Percentiles rank a stretch among this genome's conserved stretches.
Conservation (phyloP, 176 grass and related monocot species). For the Sorghum bicolor region Sorghum_bicolor_NCBIv3 NC_012875.2:42508501-42509000, state of each 20-base stretch:
- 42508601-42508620: slow-evolving; percentile 24
- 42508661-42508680: background rate
- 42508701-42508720: background rate
- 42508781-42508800: background rate
- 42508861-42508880: too few species aligned
- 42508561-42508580: background rate
- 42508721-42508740: slow-evolving; percentile 21
- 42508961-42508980: too few species aligned
- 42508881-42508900: too few species aligned
- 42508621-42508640: background rate
- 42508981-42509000: too few species aligned
- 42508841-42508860: too few species aligned
- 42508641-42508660: background rate
- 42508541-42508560: background rate
- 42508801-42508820: background rate
- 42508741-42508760: background rate
- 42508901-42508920: too few species aligned
- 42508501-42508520: background rate
- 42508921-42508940: too few species aligned
- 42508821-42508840: too few species aligned
- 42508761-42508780: slow-evolving; percentile 23
- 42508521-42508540: background rate
- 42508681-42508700: background rate
- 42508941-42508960: too few species aligned
- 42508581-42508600: slow-evolving; percentile 28